Base-by-base conservation (phyloP, 2,329 filamentous ascomycete species). In the Sphaerulina vaccinii region DNA sequence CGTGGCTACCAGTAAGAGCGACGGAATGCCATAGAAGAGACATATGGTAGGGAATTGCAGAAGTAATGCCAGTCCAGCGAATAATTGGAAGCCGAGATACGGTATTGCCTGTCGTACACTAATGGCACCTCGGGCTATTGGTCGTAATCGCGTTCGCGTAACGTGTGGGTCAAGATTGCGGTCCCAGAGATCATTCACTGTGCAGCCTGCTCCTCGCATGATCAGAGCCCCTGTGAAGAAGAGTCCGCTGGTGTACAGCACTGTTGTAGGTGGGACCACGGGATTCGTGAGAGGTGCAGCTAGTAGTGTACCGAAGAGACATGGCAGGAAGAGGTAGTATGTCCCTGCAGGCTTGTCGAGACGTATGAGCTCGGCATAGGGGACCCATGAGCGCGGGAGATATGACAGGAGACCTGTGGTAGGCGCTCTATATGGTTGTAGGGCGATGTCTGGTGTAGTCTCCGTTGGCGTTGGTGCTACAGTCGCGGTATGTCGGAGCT, bases 121-220 rank as follows among this genome's bases (percentile, higher is more conserved):
- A 44, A 95, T 75, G 46, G 90, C 90, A 27, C 87, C 80, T 10
- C 90, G 82, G 1, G 90, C 89, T 55, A 96, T 87, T 2, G 90
- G 90, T 13, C 90, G 84, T 24, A 89, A 75, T 11, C 85, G 81
- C 5, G 88, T 95, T 41, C 90, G 81, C 1, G 80, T 72, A 11
- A 95, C 90, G 57, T 90, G 81, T 5, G 87, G 85, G 70, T 96
- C 90, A 13, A 95, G 83, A 62, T 93, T 87, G 49, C 88, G 83
- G 70, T 95, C 90, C 87, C 89, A 91, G 44, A 95, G 82, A 68
- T 96, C 90, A 68, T 95, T 95, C 72, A 95, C 90, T 15, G 87
- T 87, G 70, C 90, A 95, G 45, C 89, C 89, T 16, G 89, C 88
- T 42, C 90, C 87, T 55, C 90, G 86, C 87, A 95, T 93, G 59